Conservation (phyloP, 345 rosid genomes). For the Carallia pectinifolia region DNA sequence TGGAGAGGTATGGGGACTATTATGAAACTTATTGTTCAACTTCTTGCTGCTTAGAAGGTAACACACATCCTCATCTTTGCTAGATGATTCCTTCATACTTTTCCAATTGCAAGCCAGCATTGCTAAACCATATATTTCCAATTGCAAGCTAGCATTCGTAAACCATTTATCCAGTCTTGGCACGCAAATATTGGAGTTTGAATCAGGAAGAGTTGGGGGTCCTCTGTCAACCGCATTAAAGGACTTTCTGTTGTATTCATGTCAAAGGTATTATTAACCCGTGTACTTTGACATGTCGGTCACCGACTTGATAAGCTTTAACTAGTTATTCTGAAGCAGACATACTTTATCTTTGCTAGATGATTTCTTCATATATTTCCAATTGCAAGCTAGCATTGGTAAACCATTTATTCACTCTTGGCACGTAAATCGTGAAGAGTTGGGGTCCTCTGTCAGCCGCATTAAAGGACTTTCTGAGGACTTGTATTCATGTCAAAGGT, state of each 20-base stretch:
- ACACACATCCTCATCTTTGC: neutral
- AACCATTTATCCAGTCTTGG: constrained; percentile 16
- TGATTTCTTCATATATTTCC: too few relatives aligned
- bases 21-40: constrained; percentile 56
- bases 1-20: constrained; percentile 65
- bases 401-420: too few relatives aligned
- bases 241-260: too few relatives aligned
- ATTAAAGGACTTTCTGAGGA: constrained; percentile 42
- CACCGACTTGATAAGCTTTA: too few relatives aligned
- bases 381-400: too few relatives aligned
- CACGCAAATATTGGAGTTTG: constrained; percentile 14
- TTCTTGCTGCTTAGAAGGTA: constrained; percentile 76
- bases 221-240: too few relatives aligned
- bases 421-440: too few relatives aligned
- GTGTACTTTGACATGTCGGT: too few relatives aligned
- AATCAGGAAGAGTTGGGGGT: constrained; percentile 58
- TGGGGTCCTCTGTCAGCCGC: constrained; percentile 35
- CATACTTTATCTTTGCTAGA: too few relatives aligned
- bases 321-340: too few relatives aligned
- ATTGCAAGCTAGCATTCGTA: neutral
- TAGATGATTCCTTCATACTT: neutral
- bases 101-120: too few relatives aligned
- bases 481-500: constrained; percentile 56
- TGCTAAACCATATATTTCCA: neutral
- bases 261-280: too few relatives aligned